Evolutionary conservation across 306 rosid species (phyloP), one percentile per base, ranked within the genome.

Genomic region (Prunus padus): DNA sequence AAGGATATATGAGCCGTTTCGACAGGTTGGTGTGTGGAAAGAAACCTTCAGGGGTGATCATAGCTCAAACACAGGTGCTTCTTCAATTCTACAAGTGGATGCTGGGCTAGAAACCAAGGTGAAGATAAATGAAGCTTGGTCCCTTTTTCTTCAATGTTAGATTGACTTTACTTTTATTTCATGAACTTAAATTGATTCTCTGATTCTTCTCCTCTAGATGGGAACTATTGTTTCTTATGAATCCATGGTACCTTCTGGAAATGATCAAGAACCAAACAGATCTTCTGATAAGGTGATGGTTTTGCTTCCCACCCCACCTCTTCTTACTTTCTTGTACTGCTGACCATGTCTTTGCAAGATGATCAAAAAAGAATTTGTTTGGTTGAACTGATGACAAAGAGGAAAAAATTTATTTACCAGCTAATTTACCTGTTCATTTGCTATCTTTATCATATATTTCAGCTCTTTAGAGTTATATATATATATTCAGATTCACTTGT

Each of bases 1-100:
- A 26, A 84, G 90, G 72, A 82, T 90, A 87, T 92, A 83, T 31
- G 96, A 92, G 86, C 88, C 98, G 61, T 87, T 96, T 83, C 84
- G 80, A 74, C 97, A 90, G 77, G 83, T 89, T 72, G 76, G 80
- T 82, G 86, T 87, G 88, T 96, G 97, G 98, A 85, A 81, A 26
- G 92, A 86, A 67, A 74, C 71, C 84, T 88, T 86, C 37, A 86
- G 83, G 65, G 83, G 79, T 75, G 91, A 89, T 62, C 72, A 71
- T 4, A 69, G 82, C 78, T 74, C 86, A 25, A 86, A 77, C 61
- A 37, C 88, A 26, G 74, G 73, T 49, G 75, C 87, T 80, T 83
- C 90, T 22, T 67, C 92, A 71, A 74, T 86, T 69, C 74, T 84
- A 73, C 72, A 87, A 46, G 86, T 78, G 60, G 88, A 87, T 64